Conservation (phyloP, 2,329 filamentous ascomycete genomes). For the Fonsecaea pedrosoi region DNA sequence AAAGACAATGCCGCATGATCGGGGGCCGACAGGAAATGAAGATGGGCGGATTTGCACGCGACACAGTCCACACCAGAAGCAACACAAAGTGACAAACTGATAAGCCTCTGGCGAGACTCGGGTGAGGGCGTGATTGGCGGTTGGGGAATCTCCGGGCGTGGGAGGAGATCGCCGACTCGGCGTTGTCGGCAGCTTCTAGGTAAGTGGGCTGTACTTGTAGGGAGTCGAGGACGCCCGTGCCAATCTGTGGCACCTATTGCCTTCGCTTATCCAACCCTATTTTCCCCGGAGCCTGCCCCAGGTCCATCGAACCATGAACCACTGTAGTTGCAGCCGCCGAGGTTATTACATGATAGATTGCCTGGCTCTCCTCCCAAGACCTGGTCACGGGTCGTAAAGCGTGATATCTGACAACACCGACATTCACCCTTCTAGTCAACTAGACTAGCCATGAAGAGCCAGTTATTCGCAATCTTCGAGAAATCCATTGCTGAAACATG, state of each 20-base stretch:
- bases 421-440: slow-evolving; percentile 50
- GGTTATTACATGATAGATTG: slow-evolving; percentile 32
- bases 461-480: slow-evolving; percentile 61
- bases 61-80: slow-evolving; percentile 6
- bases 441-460: slow-evolving; percentile 63
- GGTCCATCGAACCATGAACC: neutral
- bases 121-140: slow-evolving; percentile 15
- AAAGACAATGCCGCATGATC: slow-evolving; percentile 15
- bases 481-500: slow-evolving; percentile 60
- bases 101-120: slow-evolving; percentile 17
- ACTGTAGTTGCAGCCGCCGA: neutral
- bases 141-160: slow-evolving; percentile 33
- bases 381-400: slow-evolving; percentile 53
- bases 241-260: neutral
- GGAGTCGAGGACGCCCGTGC: neutral
- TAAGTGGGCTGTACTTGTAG: too few relatives aligned
- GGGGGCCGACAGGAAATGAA: slow-evolving; percentile 8
- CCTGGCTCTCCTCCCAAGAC: neutral
- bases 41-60: slow-evolving; percentile 25
- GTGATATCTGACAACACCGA: neutral
- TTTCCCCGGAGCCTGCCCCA: neutral
- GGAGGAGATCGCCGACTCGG: slow-evolving; percentile 29
- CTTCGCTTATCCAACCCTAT: neutral
- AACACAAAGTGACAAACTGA: slow-evolving; percentile 29
- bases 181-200: neutral